These are phyloP conservation scores for Apophysomyces sp. DNA, from an alignment of 371 early-diverging fungal genomes.

Conservation along the genomic window DNA sequence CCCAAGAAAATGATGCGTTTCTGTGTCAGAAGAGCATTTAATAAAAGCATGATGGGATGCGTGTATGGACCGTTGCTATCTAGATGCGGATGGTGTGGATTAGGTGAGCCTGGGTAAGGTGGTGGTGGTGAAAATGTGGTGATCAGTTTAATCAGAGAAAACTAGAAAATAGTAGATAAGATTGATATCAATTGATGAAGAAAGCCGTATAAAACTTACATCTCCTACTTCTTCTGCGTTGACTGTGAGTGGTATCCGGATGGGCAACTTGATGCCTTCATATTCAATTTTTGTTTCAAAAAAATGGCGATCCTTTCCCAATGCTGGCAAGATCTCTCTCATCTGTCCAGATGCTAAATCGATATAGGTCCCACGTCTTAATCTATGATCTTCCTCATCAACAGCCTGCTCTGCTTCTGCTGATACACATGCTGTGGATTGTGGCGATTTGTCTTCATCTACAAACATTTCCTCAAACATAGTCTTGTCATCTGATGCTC, in stretches of 20 bases:
- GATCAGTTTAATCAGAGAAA: constrained; percentile 76
- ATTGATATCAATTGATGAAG: neutral
- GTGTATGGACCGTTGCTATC: constrained; percentile 80
- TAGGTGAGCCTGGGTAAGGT: constrained; percentile 52
- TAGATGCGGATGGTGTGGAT: constrained; percentile 81
- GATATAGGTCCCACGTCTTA: constrained; percentile 52
- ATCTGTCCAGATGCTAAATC: constrained; percentile 52
- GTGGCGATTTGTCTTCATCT: constrained; percentile 18
- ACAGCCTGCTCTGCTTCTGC: constrained; percentile 17
- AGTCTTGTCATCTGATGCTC: constrained; percentile 77
- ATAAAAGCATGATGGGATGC: constrained; percentile 81
- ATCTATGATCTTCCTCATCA: constrained; percentile 17
- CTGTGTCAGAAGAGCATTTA: constrained; percentile 88
- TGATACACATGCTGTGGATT: constrained; percentile 12
- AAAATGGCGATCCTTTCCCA: constrained; percentile 82
- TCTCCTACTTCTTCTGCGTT: constrained; percentile 92
- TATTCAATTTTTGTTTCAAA: constrained; percentile 85
- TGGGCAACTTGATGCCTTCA: constrained; percentile 79
- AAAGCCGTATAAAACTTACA: constrained; percentile 49
- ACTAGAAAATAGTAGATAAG: constrained; percentile 38
- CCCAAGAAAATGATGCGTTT: constrained; percentile 95
- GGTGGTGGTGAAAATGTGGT: constrained; percentile 62
- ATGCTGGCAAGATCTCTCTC: constrained; percentile 38
- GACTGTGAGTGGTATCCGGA: constrained; percentile 82
- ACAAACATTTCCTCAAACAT: constrained; percentile 86